phyloP scores from a whole-genome alignment of 768 basidiomycete genomes.

The Lenzites betulinus region DNA sequence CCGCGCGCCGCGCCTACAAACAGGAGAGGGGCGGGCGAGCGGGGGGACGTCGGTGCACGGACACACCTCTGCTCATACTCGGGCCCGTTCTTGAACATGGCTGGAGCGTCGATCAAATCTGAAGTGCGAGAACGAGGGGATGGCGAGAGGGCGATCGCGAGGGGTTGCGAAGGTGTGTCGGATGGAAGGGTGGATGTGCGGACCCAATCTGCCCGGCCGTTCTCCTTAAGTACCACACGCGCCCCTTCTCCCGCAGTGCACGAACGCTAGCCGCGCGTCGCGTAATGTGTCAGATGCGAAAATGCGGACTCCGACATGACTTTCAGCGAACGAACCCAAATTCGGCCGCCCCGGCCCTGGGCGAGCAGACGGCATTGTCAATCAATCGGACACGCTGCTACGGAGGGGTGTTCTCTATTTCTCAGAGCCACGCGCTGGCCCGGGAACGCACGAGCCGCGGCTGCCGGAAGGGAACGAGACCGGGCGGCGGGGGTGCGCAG shows the following conservation, averaged over 20 bases:
- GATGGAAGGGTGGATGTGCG: slow-evolving; percentile 13
- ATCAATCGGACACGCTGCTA: slow-evolving; percentile 18
- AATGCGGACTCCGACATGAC: slow-evolving; percentile 22
- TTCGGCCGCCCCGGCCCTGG: slow-evolving; percentile 19
- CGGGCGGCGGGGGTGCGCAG: neutral
- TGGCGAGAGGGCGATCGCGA: slow-evolving; percentile 2
- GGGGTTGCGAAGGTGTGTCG: slow-evolving; percentile 7
- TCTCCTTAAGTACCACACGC: slow-evolving; percentile 13
- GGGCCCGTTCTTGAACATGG: slow-evolving; percentile 30
- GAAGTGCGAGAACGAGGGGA: slow-evolving; percentile 5
- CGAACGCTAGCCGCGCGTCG: slow-evolving; percentile 17
- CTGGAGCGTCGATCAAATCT: slow-evolving; percentile 9
- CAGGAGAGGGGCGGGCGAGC: neutral
- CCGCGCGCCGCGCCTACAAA: too few relatives aligned
- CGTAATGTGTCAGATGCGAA: slow-evolving; percentile 18
- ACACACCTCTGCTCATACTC: slow-evolving; percentile 31
- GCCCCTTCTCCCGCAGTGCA: slow-evolving; percentile 17
- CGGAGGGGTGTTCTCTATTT: slow-evolving; percentile 15
- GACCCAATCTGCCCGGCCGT: neutral
- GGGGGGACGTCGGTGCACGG: neutral
- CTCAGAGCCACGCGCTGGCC: slow-evolving; percentile 13
- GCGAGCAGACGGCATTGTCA: slow-evolving; percentile 3
- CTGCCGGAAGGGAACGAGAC: slow-evolving; percentile 13
- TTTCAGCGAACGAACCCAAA: slow-evolving; percentile 18
- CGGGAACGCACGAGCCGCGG: slow-evolving; percentile 8